phyloP scores from a whole-genome alignment of 73 alveolate genomes.

The Paramecium caudatum region DNA sequence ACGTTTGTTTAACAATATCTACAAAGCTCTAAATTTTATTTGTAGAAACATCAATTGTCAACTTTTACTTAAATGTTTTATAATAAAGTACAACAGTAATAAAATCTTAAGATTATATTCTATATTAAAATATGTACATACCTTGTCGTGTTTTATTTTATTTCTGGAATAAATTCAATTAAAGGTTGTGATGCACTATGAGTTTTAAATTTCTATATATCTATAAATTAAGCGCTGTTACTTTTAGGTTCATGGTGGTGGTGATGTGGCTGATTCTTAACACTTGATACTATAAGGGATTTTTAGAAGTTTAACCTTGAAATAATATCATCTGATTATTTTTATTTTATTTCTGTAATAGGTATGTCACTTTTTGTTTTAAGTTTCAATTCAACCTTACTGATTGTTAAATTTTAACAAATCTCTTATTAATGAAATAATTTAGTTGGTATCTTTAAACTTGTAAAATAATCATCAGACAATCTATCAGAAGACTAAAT shows the following conservation, averaged over 20 bases:
- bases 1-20: background rate
- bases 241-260: background rate
- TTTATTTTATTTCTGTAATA: slow-evolving; percentile 13
- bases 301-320: slow-evolving; percentile 1
- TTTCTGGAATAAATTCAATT: slow-evolving; percentile 10
- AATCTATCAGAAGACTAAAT: background rate
- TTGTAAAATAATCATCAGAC: slow-evolving; percentile 7
- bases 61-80: slow-evolving; percentile 31
- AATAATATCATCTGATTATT: background rate
- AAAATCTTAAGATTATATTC: slow-evolving; percentile 16
- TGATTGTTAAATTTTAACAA: background rate
- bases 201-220: slow-evolving; percentile 41
- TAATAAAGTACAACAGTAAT: background rate
- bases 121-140: background rate
- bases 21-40: slow-evolving; percentile 35
- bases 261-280: background rate
- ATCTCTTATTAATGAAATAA: background rate
- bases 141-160: slow-evolving; percentile 22
- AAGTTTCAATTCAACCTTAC: background rate
- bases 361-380: background rate
- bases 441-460: background rate
- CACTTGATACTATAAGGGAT: background rate
- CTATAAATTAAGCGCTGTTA: slow-evolving; percentile 55
- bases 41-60: slow-evolving; percentile 38
- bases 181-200: slow-evolving; percentile 16